Evolutionary conservation across 2,329 filamentous ascomycete genomes (phyloP), one percentile per base, ranked within the genome.

Genomic region (Madurella mycetomatis): DNA sequence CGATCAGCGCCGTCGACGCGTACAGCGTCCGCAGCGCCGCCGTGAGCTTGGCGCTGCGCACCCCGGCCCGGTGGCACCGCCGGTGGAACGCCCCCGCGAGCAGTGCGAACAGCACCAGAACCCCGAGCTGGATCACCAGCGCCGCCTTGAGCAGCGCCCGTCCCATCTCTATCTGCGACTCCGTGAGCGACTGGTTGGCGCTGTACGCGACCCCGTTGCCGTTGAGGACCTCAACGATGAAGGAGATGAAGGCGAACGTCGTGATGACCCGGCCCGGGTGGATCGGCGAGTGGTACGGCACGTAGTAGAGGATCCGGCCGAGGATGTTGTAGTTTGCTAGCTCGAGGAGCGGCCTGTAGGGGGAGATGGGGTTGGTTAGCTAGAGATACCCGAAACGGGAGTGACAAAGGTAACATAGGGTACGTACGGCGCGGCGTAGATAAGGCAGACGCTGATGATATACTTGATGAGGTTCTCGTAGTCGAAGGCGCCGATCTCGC

Each of bases 241-340:
- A 19, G 32, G 58, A 59, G 7, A 76, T 57, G 18, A 63, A 64
- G 30, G 67, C 69, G 58, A 76, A 76, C 13, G 68, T 72, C 5
- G 67, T 67, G 12, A 74, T 54, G 17, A 75, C 69, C 12, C 67
- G 67, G 37, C 68, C 66, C 0, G 73, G 72, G 39, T 72, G 66
- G 44, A 77, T 66, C 0, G 80, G 79, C 0, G 79, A 71, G 53
- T 77, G 71, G 60, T 81, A 80, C 0, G 81, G 81, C 2, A 80
- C 71, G 63, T 82, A 83, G 66, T 76, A 78, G n/a, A 84, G 70
- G 15, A 81, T 71, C 2, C 79, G 74, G 2, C 75, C 76, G 43
- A 84, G 74, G 49, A 82, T 72, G 62, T 81, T 75, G 66, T 83
- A 83, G 62, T 83, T 81, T 41, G 76, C 73, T 1, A 79, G 72